Percentiles rank a stretch among this genome's conserved stretches.
phyloP scores from a whole-genome alignment of 2,329 filamentous ascomycete species.

The Dryadomyces quercivorus region DNA sequence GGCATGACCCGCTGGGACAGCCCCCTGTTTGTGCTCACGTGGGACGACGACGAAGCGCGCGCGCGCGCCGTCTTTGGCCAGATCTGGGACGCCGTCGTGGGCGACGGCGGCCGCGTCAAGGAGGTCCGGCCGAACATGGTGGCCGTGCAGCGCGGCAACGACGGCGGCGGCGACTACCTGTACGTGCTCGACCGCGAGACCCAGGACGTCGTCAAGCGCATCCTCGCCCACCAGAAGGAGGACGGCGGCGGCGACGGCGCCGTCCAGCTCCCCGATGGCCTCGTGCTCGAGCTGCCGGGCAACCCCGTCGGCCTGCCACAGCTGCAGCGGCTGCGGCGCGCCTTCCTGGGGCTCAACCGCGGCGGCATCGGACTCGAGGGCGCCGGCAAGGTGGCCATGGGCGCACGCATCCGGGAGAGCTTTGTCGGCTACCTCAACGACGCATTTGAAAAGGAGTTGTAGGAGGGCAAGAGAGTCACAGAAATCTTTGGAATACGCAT shows the following conservation, averaged over 20 bases:
- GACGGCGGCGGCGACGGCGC: slow-evolving; percentile 45
- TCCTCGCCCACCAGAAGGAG: slow-evolving; percentile 58
- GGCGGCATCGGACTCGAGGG: slow-evolving; percentile 50
- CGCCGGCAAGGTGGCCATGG: slow-evolving; percentile 36
- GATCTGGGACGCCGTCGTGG: slow-evolving; percentile 65
- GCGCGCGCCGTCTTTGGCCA: slow-evolving; percentile 42
- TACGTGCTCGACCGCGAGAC: slow-evolving; percentile 71
- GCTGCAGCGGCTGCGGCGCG: slow-evolving; percentile 63
- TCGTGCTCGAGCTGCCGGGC: slow-evolving; percentile 52
- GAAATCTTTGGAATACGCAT: too few species aligned
- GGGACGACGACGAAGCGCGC: slow-evolving; percentile 59
- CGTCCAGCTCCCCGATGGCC: slow-evolving; percentile 40
- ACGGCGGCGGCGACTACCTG: slow-evolving; percentile 61
- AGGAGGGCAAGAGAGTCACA: too few species aligned
- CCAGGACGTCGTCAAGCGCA: slow-evolving; percentile 59
- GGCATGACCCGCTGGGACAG: slow-evolving; percentile 77
- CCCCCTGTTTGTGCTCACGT: slow-evolving; percentile 67
- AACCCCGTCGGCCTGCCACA: slow-evolving; percentile 59
- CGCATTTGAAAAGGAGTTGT: slow-evolving; percentile 46
- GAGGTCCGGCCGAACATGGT: slow-evolving; percentile 62
- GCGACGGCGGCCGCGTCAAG: slow-evolving; percentile 36
- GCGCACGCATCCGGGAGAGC: slow-evolving; percentile 43
- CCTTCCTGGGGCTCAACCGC: slow-evolving; percentile 66
- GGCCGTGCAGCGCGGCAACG: slow-evolving; percentile 50
- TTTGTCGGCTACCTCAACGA: slow-evolving; percentile 59